These are phyloP conservation scores for Ceratobasidium sp. DNA, from an alignment of 1,284 basidiomycete genomes.

Conservation along the genomic window DNA sequence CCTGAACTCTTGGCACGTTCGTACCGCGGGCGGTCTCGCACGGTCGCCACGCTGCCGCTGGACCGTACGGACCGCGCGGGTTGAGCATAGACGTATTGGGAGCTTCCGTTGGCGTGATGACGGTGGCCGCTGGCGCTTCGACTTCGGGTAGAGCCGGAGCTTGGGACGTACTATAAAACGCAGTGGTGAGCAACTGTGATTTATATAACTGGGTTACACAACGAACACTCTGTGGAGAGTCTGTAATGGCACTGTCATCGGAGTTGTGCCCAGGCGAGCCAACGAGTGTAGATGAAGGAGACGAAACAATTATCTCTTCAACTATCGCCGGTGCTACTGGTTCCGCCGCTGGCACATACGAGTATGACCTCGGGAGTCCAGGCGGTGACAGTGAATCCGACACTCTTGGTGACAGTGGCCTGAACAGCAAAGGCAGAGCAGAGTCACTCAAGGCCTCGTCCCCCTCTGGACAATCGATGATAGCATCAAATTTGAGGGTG, in stretches of 20 bases:
- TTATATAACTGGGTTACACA: background rate
- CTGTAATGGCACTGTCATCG: background rate
- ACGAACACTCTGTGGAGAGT: conserved; percentile 15
- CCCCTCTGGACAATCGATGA: conserved; percentile 20
- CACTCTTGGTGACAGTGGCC: conserved; percentile 14
- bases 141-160: conserved; percentile 32
- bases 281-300: conserved; percentile 25
- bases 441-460: conserved; percentile 27
- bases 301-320: conserved; percentile 9
- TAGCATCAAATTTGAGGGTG: conserved; percentile 39
- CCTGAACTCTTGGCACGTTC: conserved; percentile 43
- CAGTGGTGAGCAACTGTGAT: background rate
- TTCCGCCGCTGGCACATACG: background rate
- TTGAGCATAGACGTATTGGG: conserved; percentile 32
- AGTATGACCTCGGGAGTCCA: conserved; percentile 14
- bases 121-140: conserved; percentile 30
- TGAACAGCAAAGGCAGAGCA: conserved; percentile 24
- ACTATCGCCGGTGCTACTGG: background rate
- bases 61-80: conserved; percentile 37
- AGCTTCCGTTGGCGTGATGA: background rate
- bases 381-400: background rate
- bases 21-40: conserved; percentile 30
- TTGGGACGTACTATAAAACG: conserved; percentile 14
- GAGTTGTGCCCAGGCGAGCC: conserved; percentile 14
- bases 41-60: conserved; percentile 38